phyloP scores from a whole-genome alignment of 2,329 filamentous ascomycete species.

The Dissoconium aciculare region DNA sequence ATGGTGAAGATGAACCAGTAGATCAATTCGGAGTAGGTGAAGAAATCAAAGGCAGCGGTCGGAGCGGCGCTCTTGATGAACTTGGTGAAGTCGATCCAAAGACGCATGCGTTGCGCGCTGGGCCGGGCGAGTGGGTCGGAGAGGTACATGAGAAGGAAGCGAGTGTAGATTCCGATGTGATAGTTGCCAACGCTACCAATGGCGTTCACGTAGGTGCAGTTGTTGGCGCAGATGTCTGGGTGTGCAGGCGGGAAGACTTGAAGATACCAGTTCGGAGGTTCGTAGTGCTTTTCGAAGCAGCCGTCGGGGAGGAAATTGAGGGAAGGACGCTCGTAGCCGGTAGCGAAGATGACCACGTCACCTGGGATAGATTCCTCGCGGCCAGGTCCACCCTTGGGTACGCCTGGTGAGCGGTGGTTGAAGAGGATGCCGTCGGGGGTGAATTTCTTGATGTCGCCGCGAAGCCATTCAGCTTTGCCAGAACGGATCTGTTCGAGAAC shows the following conservation, averaged over 20 bases:
- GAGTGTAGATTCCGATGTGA: slow-evolving; percentile 80
- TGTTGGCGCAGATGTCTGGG: slow-evolving; percentile 62
- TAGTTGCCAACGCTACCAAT: slow-evolving; percentile 76
- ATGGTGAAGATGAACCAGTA: slow-evolving; percentile 79
- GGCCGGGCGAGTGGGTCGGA: slow-evolving; percentile 63
- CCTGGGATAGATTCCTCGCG: slow-evolving; percentile 49
- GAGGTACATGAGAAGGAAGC: slow-evolving; percentile 75
- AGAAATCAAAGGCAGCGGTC: slow-evolving; percentile 71
- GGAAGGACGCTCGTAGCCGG: slow-evolving; percentile 61
- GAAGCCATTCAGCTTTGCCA: slow-evolving; percentile 62
- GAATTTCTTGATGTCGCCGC: slow-evolving; percentile 61
- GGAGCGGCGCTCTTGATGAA: slow-evolving; percentile 55
- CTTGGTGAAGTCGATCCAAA: slow-evolving; percentile 75
- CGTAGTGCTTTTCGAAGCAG: slow-evolving; percentile 58
- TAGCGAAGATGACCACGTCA: slow-evolving; percentile 71
- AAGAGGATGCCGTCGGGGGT: slow-evolving; percentile 50
- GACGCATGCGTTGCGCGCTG: slow-evolving; percentile 58
- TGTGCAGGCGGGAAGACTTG: slow-evolving; percentile 69
- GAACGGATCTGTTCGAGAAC: slow-evolving; percentile 60
- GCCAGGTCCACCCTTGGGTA: slow-evolving; percentile 63
- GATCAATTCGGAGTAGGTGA: slow-evolving; percentile 69
- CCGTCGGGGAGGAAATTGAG: slow-evolving; percentile 60
- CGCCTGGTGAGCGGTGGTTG: slow-evolving; percentile 55
- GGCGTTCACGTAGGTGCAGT: slow-evolving; percentile 67
- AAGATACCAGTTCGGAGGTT: slow-evolving; percentile 74